These are phyloP conservation scores for Xylaria longipes DNA, from an alignment of 495 filamentous ascomycete species.

Conservation along the genomic window DNA sequence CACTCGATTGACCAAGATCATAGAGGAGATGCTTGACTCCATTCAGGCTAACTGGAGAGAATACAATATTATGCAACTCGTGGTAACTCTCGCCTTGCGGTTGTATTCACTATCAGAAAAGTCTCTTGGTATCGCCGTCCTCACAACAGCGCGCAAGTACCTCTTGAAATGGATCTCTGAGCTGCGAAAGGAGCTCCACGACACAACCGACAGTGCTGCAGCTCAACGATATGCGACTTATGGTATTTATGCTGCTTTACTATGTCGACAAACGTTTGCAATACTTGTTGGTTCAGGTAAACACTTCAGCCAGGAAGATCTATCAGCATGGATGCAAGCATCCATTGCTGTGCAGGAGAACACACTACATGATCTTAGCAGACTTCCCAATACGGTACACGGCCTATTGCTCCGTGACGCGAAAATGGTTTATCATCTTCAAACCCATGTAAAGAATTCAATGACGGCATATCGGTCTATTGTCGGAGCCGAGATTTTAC, in stretches of 20 bases:
- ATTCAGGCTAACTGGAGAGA: slow-evolving; percentile 62
- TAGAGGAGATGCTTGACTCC: slow-evolving; percentile 46
- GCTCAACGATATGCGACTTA: slow-evolving; percentile 46
- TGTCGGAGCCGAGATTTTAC: slow-evolving; percentile 40
- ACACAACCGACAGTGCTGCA: slow-evolving; percentile 46
- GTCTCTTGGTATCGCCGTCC: slow-evolving; percentile 23
- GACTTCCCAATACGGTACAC: slow-evolving; percentile 36
- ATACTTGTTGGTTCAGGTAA: slow-evolving; percentile 27
- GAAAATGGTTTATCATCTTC: slow-evolving; percentile 51
- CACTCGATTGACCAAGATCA: slow-evolving; percentile 46
- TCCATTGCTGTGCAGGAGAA: slow-evolving; percentile 53
- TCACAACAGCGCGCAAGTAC: slow-evolving; percentile 31
- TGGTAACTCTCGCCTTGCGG: slow-evolving; percentile 52
- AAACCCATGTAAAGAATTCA: slow-evolving; percentile 38
- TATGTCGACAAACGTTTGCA: slow-evolving; percentile 58
- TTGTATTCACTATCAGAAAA: slow-evolving; percentile 32
- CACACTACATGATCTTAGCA: slow-evolving; percentile 37
- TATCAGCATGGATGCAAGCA: slow-evolving; percentile 41
- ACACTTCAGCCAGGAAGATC: slow-evolving; percentile 25
- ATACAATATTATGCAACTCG: slow-evolving; percentile 51
- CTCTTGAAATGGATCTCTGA: slow-evolving; percentile 50
- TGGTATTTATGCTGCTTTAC: slow-evolving; percentile 55
- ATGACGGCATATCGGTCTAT: slow-evolving; percentile 33
- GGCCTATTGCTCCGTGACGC: slow-evolving; percentile 56
- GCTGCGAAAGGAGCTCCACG: slow-evolving; percentile 53